Evolutionary conservation across 192 early-diverging fungal species (phyloP).

Genomic region (Rhizophagus sp.): DNA sequence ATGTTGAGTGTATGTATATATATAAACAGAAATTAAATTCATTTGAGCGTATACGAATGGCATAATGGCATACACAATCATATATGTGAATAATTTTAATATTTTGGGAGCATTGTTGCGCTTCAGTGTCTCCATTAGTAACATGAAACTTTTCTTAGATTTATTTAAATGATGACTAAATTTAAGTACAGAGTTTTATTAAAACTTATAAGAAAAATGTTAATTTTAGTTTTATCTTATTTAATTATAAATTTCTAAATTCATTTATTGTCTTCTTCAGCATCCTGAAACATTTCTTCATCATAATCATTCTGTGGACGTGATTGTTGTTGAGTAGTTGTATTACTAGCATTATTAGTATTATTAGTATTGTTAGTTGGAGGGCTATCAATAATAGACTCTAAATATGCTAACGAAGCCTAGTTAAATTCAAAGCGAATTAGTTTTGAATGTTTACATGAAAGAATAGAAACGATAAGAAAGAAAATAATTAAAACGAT

Average conservation of each 20-base stretch:
- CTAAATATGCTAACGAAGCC: conserved; percentile 19
- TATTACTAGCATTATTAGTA: neutral
- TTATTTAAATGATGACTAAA: too few relatives aligned
- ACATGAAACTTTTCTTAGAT: too few relatives aligned
- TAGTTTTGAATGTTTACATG: neutral
- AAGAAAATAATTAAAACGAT: neutral
- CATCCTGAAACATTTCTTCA: conserved; percentile 29
- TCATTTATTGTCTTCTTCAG: conserved; percentile 13
- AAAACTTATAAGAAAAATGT: too few relatives aligned
- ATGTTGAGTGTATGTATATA: too few relatives aligned
- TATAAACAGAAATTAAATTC: too few relatives aligned
- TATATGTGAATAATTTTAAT: too few relatives aligned
- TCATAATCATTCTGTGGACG: neutral
- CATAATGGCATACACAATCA: too few relatives aligned
- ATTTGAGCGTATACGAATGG: too few relatives aligned
- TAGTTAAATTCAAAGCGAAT: neutral
- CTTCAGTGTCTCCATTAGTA: too few relatives aligned
- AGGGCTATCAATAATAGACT: neutral
- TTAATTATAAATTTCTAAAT: neutral
- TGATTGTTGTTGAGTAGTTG: neutral
- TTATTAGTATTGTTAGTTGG: neutral
- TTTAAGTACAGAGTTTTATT: too few relatives aligned
- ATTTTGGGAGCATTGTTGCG: too few relatives aligned
- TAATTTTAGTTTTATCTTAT: too few relatives aligned
- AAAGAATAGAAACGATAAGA: neutral